Percentiles rank a stretch among this genome's conserved stretches.
Evolutionary conservation across 2,329 filamentous ascomycete species (phyloP).

Genomic region (Botryotinia calthae): DNA sequence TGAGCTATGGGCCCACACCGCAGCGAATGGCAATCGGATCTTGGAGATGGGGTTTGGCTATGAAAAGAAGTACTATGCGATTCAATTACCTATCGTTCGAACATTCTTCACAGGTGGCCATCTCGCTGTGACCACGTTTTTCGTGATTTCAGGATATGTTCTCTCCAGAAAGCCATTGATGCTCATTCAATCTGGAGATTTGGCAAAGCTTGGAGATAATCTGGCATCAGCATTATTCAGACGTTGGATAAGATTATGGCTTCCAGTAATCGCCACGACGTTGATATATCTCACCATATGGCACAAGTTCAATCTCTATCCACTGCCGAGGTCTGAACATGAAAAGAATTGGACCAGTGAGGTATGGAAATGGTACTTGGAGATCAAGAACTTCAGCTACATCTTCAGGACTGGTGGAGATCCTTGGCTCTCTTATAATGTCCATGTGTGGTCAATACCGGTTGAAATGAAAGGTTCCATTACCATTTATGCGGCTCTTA

Average conservation of each 20-base stretch:
- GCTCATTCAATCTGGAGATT: constrained; percentile 42
- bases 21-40: constrained; percentile 20
- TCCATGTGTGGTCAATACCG: constrained; percentile 58
- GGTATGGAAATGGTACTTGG: constrained; percentile 39
- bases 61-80: constrained; percentile 39
- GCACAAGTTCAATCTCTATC: constrained; percentile 34
- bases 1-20: constrained; percentile 38
- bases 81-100: constrained; percentile 55
- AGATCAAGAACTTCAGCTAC: constrained; percentile 69
- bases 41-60: constrained; percentile 37
- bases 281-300: constrained; percentile 38
- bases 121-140: constrained; percentile 54
- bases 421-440: constrained; percentile 57
- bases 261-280: constrained; percentile 46
- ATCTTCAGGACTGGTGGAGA: constrained; percentile 57
- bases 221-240: constrained; percentile 49
- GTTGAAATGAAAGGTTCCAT: constrained; percentile 64
- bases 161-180: constrained; percentile 46
- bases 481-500: constrained; percentile 54
- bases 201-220: constrained; percentile 40
- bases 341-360: constrained; percentile 30
- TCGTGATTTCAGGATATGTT: constrained; percentile 49
- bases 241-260: constrained; percentile 47
- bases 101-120: constrained; percentile 61
- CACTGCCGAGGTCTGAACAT: constrained; percentile 18